Conservation (phyloP, 768 basidiomycete species). For the Lentinula boryana region DNA sequence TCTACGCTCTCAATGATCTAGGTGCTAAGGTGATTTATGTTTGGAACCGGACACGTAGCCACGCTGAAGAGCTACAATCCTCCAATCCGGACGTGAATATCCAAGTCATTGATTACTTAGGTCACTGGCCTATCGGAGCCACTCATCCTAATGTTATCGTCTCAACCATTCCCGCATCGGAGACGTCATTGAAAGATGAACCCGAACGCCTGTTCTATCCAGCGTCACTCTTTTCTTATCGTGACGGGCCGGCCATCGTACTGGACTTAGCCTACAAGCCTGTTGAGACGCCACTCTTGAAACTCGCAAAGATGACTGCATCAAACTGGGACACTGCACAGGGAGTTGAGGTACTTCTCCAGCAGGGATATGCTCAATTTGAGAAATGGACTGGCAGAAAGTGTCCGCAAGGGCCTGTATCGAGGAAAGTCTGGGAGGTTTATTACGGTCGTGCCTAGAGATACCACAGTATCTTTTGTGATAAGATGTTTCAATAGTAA, state of each 20-base stretch:
- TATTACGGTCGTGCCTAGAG: slow-evolving; percentile 22
- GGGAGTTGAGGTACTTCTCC: slow-evolving; percentile 80
- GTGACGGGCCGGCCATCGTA: slow-evolving; percentile 51
- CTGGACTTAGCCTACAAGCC: slow-evolving; percentile 97
- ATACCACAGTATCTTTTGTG: neutral
- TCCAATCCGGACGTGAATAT: slow-evolving; percentile 66
- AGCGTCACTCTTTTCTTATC: slow-evolving; percentile 46
- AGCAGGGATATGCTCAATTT: slow-evolving; percentile 87
- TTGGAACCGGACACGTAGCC: slow-evolving; percentile 76
- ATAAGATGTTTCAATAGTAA: too few relatives aligned
- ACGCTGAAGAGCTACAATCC: slow-evolving; percentile 62
- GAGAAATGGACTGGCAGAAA: slow-evolving; percentile 71
- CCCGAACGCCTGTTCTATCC: slow-evolving; percentile 46
- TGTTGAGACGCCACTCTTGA: slow-evolving; percentile 72
- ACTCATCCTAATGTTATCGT: slow-evolving; percentile 69
- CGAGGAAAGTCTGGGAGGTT: slow-evolving; percentile 39
- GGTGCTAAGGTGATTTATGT: slow-evolving; percentile 72
- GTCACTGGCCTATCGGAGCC: slow-evolving; percentile 38
- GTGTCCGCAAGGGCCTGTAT: slow-evolving; percentile 46
- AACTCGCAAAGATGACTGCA: slow-evolving; percentile 48
- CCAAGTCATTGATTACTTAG: slow-evolving; percentile 53
- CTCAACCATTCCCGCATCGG: slow-evolving; percentile 81
- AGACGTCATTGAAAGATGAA: slow-evolving; percentile 31
- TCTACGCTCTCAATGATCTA: slow-evolving; percentile 77
- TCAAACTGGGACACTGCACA: slow-evolving; percentile 64